Conservation (phyloP, 768 basidiomycete genomes). For the Dioszegia crocea region DNA sequence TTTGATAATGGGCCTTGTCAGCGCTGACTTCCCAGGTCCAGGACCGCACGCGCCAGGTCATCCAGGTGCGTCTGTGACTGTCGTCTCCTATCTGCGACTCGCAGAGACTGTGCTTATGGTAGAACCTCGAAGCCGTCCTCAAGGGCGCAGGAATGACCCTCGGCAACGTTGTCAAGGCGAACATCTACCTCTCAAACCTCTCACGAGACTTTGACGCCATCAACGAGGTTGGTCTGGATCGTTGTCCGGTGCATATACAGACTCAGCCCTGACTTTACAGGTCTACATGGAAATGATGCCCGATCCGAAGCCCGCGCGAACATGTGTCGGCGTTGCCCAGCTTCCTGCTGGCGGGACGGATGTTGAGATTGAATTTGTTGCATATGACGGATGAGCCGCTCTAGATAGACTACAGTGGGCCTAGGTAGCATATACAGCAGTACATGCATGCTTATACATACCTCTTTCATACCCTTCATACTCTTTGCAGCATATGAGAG, state of each 20-base stretch:
- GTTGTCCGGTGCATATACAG: background rate
- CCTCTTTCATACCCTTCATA: too few relatives aligned
- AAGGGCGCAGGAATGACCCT: conserved; percentile 37
- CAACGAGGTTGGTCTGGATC: conserved; percentile 31
- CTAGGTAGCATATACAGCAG: too few relatives aligned
- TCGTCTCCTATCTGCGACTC: too few relatives aligned
- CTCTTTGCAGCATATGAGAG: background rate
- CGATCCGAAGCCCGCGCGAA: conserved; percentile 45
- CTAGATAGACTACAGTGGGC: too few relatives aligned
- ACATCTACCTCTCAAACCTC: conserved; percentile 46
- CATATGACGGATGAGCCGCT: conserved; percentile 32
- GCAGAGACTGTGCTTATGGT: too few relatives aligned
- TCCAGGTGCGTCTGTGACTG: too few relatives aligned
- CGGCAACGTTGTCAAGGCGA: conserved; percentile 44
- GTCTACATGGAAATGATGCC: conserved; percentile 44
- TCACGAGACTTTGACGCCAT: conserved; percentile 35
- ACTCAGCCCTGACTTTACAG: conserved; percentile 14
- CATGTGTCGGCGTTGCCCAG: conserved; percentile 44
- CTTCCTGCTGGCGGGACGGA: conserved; percentile 45
- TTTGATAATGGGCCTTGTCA: background rate
- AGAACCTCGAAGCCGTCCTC: conserved; percentile 46
- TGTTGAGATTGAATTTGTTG: conserved; percentile 46
- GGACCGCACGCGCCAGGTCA: conserved; percentile 43
- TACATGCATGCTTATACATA: too few relatives aligned
- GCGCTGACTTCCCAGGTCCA: conserved; percentile 24